Percentiles rank a stretch among this genome's conserved stretches.
These are phyloP conservation scores for Sporothrix phasma DNA, from an alignment of 2,329 filamentous ascomycete genomes.

Conservation along the genomic window DNA sequence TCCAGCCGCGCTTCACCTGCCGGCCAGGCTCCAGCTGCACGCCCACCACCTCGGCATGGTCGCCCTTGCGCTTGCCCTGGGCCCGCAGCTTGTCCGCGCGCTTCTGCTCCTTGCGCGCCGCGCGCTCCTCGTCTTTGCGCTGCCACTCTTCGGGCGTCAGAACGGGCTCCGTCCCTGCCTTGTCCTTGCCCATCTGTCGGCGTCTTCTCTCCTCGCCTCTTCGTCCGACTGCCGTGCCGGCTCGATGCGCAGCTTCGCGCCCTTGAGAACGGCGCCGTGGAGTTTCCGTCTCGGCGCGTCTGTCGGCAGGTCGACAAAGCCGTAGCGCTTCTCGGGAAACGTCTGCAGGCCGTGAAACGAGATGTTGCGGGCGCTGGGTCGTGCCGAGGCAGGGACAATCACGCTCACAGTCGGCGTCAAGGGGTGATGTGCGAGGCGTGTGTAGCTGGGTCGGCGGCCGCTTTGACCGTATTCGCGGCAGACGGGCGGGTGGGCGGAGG, in stretches of 20 bases:
- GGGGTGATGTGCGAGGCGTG: conserved; percentile 81
- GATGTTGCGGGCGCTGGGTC: conserved; percentile 60
- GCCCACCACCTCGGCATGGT: conserved; percentile 44
- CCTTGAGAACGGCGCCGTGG: conserved; percentile 75
- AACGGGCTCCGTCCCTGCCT: no score
- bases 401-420: conserved; percentile 62
- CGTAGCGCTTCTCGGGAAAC: conserved; percentile 84
- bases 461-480: background rate
- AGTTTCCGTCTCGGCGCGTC: conserved; percentile 81
- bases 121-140: conserved; percentile 13
- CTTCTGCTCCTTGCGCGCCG: conserved; percentile 20
- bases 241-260: conserved; percentile 75
- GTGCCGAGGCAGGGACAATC: conserved; percentile 59
- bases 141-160: conserved; percentile 13
- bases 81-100: conserved; percentile 20
- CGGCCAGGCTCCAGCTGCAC: conserved; percentile 62
- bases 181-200: background rate
- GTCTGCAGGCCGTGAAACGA: conserved; percentile 83
- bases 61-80: conserved; percentile 21
- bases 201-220: background rate
- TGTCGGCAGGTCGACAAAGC: conserved; percentile 72
- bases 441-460: conserved; percentile 25
- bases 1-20: conserved; percentile 85
- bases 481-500: background rate
- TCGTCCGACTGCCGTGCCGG: conserved; percentile 40